These are phyloP conservation scores for Myxozyma neotropica DNA, from an alignment of 805 yeast species.

Conservation along the genomic window DNA sequence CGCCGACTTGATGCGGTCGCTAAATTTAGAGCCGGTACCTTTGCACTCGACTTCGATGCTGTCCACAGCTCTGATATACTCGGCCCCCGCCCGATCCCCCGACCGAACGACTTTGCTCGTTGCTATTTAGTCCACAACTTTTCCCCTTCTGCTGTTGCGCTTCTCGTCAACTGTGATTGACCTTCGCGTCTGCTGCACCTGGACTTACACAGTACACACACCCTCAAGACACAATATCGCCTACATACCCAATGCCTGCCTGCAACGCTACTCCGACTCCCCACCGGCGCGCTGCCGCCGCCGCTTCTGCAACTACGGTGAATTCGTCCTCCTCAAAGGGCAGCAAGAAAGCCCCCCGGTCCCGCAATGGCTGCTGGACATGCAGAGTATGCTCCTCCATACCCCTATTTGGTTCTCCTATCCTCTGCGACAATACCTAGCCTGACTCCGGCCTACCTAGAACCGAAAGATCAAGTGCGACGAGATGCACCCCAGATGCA, in stretches of 20 bases:
- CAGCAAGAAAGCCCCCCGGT: constrained; percentile 23
- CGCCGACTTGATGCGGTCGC: neutral
- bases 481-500: constrained; percentile 27
- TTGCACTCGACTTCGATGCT: neutral
- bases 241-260: neutral
- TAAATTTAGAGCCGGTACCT: neutral
- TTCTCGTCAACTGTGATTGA: too few relatives aligned
- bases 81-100: too few relatives aligned
- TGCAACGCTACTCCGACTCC: neutral
- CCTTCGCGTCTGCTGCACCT: too few relatives aligned
- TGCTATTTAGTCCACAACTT: too few relatives aligned
- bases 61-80: neutral
- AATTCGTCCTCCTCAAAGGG: neutral
- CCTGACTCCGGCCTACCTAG: constrained; percentile 1
- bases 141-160: too few relatives aligned
- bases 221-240: too few relatives aligned
- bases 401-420: neutral
- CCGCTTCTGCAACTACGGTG: neutral
- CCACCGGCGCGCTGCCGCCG: neutral
- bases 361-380: constrained; percentile 32
- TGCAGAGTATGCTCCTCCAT: constrained; percentile 21
- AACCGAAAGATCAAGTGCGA: constrained; percentile 32
- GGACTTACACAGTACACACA: too few relatives aligned
- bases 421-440: neutral
- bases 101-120: too few relatives aligned